These are phyloP conservation scores for Tulasnella calospora DNA, from an alignment of 768 basidiomycete genomes.

Conservation along the genomic window DNA sequence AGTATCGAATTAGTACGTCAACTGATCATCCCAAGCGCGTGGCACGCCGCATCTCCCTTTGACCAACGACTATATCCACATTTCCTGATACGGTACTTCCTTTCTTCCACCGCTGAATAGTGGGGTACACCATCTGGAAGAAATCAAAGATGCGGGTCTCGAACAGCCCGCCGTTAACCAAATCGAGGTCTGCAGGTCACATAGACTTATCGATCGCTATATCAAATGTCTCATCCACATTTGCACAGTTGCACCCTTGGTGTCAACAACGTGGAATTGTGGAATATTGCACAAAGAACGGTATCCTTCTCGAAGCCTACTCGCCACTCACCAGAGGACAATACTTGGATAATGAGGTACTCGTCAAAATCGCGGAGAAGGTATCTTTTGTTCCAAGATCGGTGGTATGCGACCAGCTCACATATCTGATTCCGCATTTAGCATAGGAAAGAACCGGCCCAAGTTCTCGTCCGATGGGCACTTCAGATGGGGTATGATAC, in stretches of 20 bases:
- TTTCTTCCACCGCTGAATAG: constrained; percentile 38
- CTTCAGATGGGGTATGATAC: constrained; percentile 40
- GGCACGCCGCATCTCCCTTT: constrained; percentile 9
- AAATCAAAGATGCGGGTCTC: constrained; percentile 58
- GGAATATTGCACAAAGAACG: constrained; percentile 58
- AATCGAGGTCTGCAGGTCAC: constrained; percentile 55
- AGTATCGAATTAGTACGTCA: constrained; percentile 74
- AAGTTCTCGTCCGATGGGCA: constrained; percentile 45
- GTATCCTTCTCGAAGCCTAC: constrained; percentile 67
- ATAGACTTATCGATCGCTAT: background rate
- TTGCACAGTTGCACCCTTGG: constrained; percentile 64
- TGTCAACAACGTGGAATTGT: constrained; percentile 78
- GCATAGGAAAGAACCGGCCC: constrained; percentile 38
- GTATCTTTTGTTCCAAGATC: constrained; percentile 37
- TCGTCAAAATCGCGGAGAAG: constrained; percentile 55
- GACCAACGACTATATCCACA: background rate
- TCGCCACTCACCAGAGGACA: constrained; percentile 60
- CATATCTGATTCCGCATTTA: constrained; percentile 4
- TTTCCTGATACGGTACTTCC: background rate
- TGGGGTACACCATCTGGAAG: constrained; percentile 65
- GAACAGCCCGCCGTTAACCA: constrained; percentile 73
- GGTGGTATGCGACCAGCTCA: background rate
- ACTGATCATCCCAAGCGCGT: background rate
- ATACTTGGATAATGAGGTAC: constrained; percentile 49
- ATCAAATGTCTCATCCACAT: background rate